Conservation (phyloP, 1,284 basidiomycete genomes). For the Wallemia ichthyophaga region DNA sequence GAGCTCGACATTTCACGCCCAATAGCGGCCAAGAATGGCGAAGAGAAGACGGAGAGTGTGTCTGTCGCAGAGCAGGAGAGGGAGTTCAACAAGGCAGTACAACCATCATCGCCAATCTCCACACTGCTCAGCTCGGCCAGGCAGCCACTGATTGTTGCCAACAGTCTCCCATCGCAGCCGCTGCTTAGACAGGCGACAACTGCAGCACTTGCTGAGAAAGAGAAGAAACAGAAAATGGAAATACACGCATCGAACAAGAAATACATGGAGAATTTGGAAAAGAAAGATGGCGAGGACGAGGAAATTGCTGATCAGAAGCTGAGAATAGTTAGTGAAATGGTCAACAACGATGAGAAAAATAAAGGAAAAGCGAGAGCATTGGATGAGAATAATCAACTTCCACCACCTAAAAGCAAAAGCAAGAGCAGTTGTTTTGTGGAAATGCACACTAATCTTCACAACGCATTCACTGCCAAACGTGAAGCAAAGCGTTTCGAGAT, state of each 20-base stretch:
- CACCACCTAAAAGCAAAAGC: background rate
- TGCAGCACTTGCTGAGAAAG: conserved; percentile 2
- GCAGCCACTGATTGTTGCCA: conserved; percentile 51
- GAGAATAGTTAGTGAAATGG: conserved; percentile 67
- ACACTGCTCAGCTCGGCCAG: conserved; percentile 62
- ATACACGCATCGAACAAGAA: background rate
- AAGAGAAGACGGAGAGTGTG: conserved; percentile 7
- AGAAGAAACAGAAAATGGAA: background rate
- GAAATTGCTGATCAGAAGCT: conserved; percentile 50
- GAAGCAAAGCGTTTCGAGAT: conserved; percentile 30
- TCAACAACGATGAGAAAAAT: background rate
- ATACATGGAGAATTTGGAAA: background rate
- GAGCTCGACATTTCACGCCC: conserved; percentile 24
- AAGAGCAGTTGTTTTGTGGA: background rate
- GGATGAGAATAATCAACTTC: background rate
- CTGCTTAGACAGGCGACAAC: conserved; percentile 21
- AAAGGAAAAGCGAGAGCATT: background rate
- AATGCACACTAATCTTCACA: conserved; percentile 24
- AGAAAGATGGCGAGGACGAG: background rate
- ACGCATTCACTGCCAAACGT: conserved; percentile 35
- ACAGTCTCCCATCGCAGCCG: conserved; percentile 21
- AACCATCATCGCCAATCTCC: conserved; percentile 79
- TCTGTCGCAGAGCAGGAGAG: conserved; percentile 58
- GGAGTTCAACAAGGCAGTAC: conserved; percentile 80
- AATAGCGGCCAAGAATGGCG: conserved; percentile 3